Percentiles rank a stretch among this genome's conserved stretches.
These are phyloP conservation scores for Melocanna baccifera DNA, from an alignment of 176 grass and related monocot species.

Conservation along the genomic window DNA sequence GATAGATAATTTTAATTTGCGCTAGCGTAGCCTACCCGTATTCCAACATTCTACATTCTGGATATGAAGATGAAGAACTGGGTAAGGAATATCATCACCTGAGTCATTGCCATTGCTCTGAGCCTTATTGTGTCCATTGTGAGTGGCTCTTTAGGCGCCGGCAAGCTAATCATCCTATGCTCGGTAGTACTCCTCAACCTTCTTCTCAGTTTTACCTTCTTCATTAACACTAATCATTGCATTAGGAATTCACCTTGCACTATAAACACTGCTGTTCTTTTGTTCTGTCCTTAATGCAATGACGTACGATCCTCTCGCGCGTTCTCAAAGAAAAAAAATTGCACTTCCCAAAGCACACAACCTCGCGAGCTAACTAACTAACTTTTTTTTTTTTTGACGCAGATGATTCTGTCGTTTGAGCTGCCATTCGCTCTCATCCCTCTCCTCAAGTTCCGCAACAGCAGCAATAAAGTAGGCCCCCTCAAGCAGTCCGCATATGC, in stretches of 20 bases:
- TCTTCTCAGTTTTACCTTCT: neutral
- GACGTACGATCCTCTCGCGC: too few species aligned
- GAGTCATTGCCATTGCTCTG: slow-evolving; percentile 60
- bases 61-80: slow-evolving; percentile 60
- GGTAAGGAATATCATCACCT: slow-evolving; percentile 67
- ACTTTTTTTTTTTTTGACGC: too few species aligned
- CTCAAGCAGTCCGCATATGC: slow-evolving; percentile 54
- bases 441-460: slow-evolving; percentile 67
- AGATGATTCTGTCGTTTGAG: slow-evolving; percentile 79
- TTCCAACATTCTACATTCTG: too few species aligned
- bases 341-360: neutral
- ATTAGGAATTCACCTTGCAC: neutral
- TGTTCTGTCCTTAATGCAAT: too few species aligned
- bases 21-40: too few species aligned
- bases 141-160: slow-evolving; percentile 48
- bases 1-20: too few species aligned
- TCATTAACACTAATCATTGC: neutral
- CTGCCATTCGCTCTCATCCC: slow-evolving; percentile 64
- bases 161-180: slow-evolving; percentile 55
- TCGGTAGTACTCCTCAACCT: slow-evolving; percentile 32
- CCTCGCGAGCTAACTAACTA: too few species aligned
- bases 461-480: slow-evolving; percentile 50
- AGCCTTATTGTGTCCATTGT: slow-evolving; percentile 60
- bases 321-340: neutral
- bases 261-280: too few species aligned